These are phyloP conservation scores for Ammopiptanthus mongolicus DNA, from an alignment of 306 rosid species.

Conservation along the genomic window DNA sequence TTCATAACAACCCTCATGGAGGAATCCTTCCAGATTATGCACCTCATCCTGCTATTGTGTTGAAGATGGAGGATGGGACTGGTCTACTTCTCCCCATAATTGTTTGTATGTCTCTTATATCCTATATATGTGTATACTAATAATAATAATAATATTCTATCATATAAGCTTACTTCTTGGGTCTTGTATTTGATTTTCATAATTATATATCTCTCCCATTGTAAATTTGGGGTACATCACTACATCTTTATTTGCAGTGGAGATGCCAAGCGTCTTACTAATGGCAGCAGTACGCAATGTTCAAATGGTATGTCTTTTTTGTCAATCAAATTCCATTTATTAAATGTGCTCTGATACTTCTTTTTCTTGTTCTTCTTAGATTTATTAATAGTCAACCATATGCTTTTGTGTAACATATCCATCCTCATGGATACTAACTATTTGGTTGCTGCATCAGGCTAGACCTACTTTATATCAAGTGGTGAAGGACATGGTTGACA, in stretches of 20 bases:
- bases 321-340: background rate
- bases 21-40: constrained; percentile 79
- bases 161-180: background rate
- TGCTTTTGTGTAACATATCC: background rate
- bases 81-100: constrained; percentile 86
- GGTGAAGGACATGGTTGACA: constrained; percentile 77
- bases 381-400: background rate
- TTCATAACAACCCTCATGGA: constrained; percentile 78
- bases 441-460: constrained; percentile 45
- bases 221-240: constrained; percentile 19
- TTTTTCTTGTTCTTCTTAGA: background rate
- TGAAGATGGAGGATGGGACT: constrained; percentile 87
- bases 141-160: no score
- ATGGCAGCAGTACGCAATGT: constrained; percentile 81
- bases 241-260: constrained; percentile 54
- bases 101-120: constrained; percentile 57
- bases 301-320: constrained; percentile 54
- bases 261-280: constrained; percentile 80
- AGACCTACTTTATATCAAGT: constrained; percentile 82
- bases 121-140: background rate
- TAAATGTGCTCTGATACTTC: background rate
- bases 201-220: background rate
- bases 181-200: background rate
- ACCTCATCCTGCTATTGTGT: constrained; percentile 79
- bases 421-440: background rate